Conservation (phyloP, 2,329 filamentous ascomycete genomes). For the Fusarium decemcellulare region DNA sequence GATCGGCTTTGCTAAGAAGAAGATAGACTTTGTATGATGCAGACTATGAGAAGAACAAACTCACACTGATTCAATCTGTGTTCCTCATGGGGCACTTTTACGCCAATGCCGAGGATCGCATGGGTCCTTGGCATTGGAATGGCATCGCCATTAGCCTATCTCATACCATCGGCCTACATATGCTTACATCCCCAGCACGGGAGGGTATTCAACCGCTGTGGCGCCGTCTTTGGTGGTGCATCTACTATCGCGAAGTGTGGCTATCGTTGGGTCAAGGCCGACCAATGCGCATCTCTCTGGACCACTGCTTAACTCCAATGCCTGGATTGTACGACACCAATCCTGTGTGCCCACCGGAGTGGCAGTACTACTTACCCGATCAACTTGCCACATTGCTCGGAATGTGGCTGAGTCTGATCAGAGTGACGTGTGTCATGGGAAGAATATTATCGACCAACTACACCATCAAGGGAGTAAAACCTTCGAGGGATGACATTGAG, state of each 20-base stretch:
- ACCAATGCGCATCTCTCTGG: slow-evolving; percentile 24
- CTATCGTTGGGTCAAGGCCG: slow-evolving; percentile 29
- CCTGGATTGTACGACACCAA: background rate
- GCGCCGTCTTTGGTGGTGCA: slow-evolving; percentile 35
- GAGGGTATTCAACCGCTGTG: slow-evolving; percentile 13
- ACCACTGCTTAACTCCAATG: slow-evolving; percentile 18
- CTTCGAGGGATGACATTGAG: background rate
- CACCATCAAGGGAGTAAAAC: background rate
- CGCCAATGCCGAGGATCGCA: slow-evolving; percentile 56
- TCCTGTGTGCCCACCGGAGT: background rate
- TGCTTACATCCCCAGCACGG: background rate
- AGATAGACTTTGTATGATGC: slow-evolving; percentile 45
- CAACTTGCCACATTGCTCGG: background rate
- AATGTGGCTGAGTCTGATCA: background rate
- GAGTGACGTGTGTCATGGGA: background rate
- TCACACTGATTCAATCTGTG: slow-evolving; percentile 57
- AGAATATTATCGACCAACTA: background rate
- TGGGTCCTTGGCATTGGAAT: slow-evolving; percentile 61
- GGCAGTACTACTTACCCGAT: background rate
- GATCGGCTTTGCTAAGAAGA: background rate
- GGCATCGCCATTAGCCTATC: slow-evolving; percentile 59
- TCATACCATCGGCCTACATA: slow-evolving; percentile 59
- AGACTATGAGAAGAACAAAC: slow-evolving; percentile 55
- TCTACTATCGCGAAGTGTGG: slow-evolving; percentile 33
- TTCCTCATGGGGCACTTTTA: slow-evolving; percentile 60